Base-by-base conservation (phyloP, 495 filamentous ascomycete genomes). In the Penicillium simplicissimum region DNA sequence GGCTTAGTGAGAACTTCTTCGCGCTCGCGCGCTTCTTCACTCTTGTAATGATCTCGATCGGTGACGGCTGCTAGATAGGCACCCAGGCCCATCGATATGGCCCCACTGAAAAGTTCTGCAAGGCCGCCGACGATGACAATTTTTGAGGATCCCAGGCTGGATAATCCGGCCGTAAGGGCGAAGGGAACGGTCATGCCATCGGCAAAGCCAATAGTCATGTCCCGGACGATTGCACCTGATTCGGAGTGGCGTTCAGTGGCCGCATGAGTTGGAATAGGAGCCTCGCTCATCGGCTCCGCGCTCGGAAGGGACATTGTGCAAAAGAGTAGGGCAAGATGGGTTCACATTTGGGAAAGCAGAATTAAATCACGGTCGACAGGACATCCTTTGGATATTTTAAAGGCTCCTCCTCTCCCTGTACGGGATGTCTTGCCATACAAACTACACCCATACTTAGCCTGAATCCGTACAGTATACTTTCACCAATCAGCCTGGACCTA, bases 1-100 rank as follows among this genome's bases (percentile, higher is more conserved):
- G 81, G 80, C 34, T 63, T 61, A 23, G 70, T 68, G 13, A 62
- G 60, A 9, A 84, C 78, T 55, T 84, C 80, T 14, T 62, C 47
- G 6, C 56, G 38, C 68, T 83, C 81, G 17, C 80, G 69, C n/a
- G 56, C 58, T 60, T 80, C 68, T 62, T 84, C 83, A 23, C 72
- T 66, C 34, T 73, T 66, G 66, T 81, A 84, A 63, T 78, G 77
- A 35, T 80, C 71, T 36, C 68, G 53, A 25, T 85, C 82, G 4
- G 77, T 84, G 11, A 74, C 70, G 13, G 83, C 76, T 9, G 78
- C 79, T 7, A 86, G 58, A 60, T 84, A 90, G 28, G 86, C 88
- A 25, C 88, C 83, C 6, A 90, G 79, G 5, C 88, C 88, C 88
- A 90, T 90, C 17, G 84, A 87, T 60, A 90, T 88, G 28, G 84